Evolutionary conservation across 2,329 filamentous ascomycete genomes (phyloP).

Genomic region (Alternaria longipes): DNA sequence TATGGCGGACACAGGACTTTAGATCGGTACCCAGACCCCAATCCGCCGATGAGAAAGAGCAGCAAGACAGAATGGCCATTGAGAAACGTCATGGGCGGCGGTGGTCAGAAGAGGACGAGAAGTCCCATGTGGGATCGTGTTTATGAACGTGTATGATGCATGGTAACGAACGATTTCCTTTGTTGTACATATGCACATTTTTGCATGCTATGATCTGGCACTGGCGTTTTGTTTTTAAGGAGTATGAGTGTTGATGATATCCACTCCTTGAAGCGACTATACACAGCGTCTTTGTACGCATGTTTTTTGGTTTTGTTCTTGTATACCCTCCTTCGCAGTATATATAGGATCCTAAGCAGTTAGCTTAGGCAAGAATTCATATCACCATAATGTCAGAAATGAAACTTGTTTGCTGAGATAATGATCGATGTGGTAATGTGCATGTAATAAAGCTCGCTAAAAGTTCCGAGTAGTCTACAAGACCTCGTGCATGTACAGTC

Average conservation of each 20-base stretch:
- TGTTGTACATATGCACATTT: slow-evolving; percentile 21
- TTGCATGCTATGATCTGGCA: slow-evolving; percentile 7
- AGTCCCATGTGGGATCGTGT: slow-evolving; percentile 47
- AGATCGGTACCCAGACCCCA: slow-evolving; percentile 35
- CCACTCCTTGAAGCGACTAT: slow-evolving; percentile 10
- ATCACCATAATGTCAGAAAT: not conserved
- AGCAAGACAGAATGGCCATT: slow-evolving; percentile 46
- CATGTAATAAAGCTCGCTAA: slow-evolving; percentile 24
- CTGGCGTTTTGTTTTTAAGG: not conserved
- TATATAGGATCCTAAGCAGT: not conserved
- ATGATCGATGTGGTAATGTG: slow-evolving; percentile 2
- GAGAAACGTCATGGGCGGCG: slow-evolving; percentile 28
- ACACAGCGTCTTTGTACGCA: slow-evolving; percentile 6
- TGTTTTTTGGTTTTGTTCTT: not conserved
- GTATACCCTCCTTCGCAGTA: slow-evolving; percentile 10
- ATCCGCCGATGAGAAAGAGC: slow-evolving; percentile 20
- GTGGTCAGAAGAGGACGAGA: slow-evolving; percentile 28
- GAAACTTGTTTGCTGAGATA: not conserved
- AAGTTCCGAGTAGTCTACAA: slow-evolving; percentile 26
- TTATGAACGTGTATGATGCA: slow-evolving; percentile 34
- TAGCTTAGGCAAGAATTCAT: not conserved
- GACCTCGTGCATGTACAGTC: slow-evolving; percentile 7
- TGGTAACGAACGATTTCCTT: slow-evolving; percentile 21
- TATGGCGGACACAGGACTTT: slow-evolving; percentile 44
- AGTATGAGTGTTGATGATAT: slow-evolving; percentile 9